A percentile compares a stretch with the other conserved stretches of the same genome.
These are phyloP conservation scores for Sugiyamaella marilandica DNA, from an alignment of 805 yeast genomes.

Conservation along the genomic window DNA sequence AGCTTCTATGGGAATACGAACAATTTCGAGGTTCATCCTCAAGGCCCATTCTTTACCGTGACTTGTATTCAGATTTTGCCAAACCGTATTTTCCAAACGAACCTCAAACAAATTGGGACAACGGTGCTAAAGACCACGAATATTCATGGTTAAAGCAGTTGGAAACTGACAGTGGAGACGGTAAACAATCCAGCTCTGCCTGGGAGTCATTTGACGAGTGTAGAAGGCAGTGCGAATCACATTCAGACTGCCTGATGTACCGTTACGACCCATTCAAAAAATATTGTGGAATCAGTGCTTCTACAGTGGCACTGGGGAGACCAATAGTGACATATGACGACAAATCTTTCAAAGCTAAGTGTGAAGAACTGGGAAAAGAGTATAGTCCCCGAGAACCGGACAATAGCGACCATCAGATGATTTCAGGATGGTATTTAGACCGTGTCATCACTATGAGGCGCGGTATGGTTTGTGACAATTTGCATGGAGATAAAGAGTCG, in stretches of 20 bases:
- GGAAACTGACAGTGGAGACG: neutral
- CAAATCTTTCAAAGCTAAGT: conserved; percentile 5
- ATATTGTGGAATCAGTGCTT: conserved; percentile 29
- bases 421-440: conserved; percentile 27
- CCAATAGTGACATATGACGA: conserved; percentile 22
- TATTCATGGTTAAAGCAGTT: conserved; percentile 13
- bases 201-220: conserved; percentile 23
- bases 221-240: conserved; percentile 18
- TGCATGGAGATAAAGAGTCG: conserved; percentile 16
- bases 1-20: conserved; percentile 32
- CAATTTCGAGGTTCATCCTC: conserved; percentile 16
- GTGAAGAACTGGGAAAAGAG: neutral
- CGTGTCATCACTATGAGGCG: conserved; percentile 27
- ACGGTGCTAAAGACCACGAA: conserved; percentile 25
- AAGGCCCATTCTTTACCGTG: conserved; percentile 28
- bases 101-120: conserved; percentile 28
- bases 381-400: conserved; percentile 9
- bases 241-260: conserved; percentile 25
- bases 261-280: conserved; percentile 26
- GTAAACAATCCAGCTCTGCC: neutral
- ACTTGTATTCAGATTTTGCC: conserved; percentile 25
- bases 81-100: conserved; percentile 21
- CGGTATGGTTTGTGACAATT: conserved; percentile 23
- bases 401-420: conserved; percentile 18
- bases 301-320: conserved; percentile 25